Conservation (phyloP, 768 basidiomycete species). For the Trametes gibbosa region DNA sequence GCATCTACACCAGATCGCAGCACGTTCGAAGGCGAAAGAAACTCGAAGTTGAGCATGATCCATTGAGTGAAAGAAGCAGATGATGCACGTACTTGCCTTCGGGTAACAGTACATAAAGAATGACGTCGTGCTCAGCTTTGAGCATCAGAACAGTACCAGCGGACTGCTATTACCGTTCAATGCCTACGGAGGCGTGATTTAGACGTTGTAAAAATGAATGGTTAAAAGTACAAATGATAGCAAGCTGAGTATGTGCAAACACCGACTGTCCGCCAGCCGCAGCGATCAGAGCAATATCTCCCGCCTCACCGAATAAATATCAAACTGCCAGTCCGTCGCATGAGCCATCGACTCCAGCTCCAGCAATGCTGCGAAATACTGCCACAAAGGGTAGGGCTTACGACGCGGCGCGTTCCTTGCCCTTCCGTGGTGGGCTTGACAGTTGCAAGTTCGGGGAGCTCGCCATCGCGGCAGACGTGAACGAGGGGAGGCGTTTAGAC, state of each 20-base stretch:
- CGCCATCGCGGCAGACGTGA: slow-evolving; percentile 36
- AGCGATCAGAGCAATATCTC: neutral
- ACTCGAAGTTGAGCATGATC: no score
- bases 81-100: no score
- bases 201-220: neutral
- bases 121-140: no score
- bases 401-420: slow-evolving; percentile 41
- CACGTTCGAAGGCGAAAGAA: no score
- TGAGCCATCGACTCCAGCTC: neutral
- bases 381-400: neutral
- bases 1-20: no score
- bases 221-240: neutral
- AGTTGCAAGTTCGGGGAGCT: slow-evolving; percentile 41
- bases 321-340: neutral
- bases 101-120: no score
- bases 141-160: no score
- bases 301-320: neutral
- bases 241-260: neutral
- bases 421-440: slow-evolving; percentile 41
- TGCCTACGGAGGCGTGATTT: neutral
- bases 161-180: no score
- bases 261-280: neutral
- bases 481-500: slow-evolving; percentile 38
- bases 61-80: no score
- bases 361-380: neutral